Evolutionary conservation across 1,284 basidiomycete genomes (phyloP), one percentile per base, ranked within the genome.

Genomic region (Marasmius tenuissimus): DNA sequence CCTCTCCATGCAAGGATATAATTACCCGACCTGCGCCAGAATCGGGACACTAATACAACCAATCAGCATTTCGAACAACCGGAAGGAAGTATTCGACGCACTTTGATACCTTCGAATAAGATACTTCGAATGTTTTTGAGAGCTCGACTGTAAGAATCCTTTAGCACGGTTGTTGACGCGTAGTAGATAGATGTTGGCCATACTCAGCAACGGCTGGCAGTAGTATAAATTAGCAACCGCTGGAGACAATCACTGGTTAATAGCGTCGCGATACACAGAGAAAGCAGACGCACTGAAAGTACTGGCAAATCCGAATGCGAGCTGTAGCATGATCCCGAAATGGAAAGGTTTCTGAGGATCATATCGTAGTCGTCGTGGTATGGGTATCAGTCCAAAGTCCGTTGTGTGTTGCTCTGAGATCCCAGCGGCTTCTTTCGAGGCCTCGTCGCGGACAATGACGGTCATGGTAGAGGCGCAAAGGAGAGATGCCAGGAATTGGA

Each of bases 161-260:
- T 56, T 20, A 56, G 33, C 22, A 35, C 3, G 22, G 50, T 20
- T 8, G 27, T 37, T 34, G 16, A 60, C 45, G 65, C 75, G 65
- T 68, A 27, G 4, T 4, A 27, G n/a, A 27, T 27, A 4, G 27
- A 27, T 2, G 27, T 4, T 27, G 27, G 27, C 27, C 27, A 4
- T 27, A 83, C 90, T 87, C 14, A 92, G 73, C 62, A 92, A 72
- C 0, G 90, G 89, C 72, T 89, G 90, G 62, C 86, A 86, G 65
- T 91, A 92, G 68, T 90, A 92, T 53, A 91, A 69, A 65, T 91
- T 92, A 20, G 83, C 80, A 33, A 84, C 84, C 48, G 73, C 85
- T 86, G 4, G 27, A 27, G 27, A n/a, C n/a, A n/a, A n/a, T n/a
- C n/a, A n/a, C n/a, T n/a, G n/a, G n/a, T n/a, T n/a, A n/a, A n/a